These are phyloP conservation scores for Aphanomyces invadans DNA, from an alignment of 352 stramenopile species.

Conservation along the genomic window DNA sequence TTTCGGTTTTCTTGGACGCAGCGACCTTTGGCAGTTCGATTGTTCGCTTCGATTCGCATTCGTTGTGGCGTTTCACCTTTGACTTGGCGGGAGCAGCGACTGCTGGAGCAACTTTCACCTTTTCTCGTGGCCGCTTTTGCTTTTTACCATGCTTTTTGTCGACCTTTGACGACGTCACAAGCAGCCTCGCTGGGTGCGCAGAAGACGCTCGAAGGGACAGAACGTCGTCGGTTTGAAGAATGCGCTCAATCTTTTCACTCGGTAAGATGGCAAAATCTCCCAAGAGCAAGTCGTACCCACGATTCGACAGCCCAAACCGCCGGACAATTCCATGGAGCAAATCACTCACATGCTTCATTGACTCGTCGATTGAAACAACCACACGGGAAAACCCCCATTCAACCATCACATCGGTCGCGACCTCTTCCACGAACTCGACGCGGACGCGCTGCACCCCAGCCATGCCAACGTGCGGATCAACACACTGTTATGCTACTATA, in stretches of 20 bases:
- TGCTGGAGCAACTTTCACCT: too few relatives aligned
- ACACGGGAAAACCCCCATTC: slow-evolving; percentile 1
- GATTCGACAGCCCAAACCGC: slow-evolving; percentile 4
- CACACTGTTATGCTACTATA: not conserved
- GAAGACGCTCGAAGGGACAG: not conserved
- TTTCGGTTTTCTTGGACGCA: not conserved
- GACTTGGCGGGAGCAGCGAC: too few relatives aligned
- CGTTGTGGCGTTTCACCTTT: too few relatives aligned
- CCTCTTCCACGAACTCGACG: slow-evolving; percentile 11
- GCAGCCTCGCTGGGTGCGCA: not conserved
- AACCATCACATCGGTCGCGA: not conserved
- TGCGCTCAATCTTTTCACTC: slow-evolving; percentile 10
- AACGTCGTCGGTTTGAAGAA: not conserved
- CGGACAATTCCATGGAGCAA: not conserved
- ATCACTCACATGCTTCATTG: slow-evolving; percentile 11
- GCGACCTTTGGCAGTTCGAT: too few relatives aligned
- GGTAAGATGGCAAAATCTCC: slow-evolving; percentile 5
- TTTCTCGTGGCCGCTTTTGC: too few relatives aligned
- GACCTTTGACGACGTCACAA: not conserved
- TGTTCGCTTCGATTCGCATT: too few relatives aligned
- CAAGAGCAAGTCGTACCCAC: not conserved
- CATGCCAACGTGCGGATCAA: not conserved
- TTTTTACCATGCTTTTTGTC: not conserved
- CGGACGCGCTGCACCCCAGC: not conserved
- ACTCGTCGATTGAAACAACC: slow-evolving; percentile 9